Percentiles rank a stretch among this genome's conserved stretches.
These are phyloP conservation scores for Polytrichum formosum DNA, from an alignment of 225 moss, liverwort and hornwort species.

Conservation along the genomic window DNA sequence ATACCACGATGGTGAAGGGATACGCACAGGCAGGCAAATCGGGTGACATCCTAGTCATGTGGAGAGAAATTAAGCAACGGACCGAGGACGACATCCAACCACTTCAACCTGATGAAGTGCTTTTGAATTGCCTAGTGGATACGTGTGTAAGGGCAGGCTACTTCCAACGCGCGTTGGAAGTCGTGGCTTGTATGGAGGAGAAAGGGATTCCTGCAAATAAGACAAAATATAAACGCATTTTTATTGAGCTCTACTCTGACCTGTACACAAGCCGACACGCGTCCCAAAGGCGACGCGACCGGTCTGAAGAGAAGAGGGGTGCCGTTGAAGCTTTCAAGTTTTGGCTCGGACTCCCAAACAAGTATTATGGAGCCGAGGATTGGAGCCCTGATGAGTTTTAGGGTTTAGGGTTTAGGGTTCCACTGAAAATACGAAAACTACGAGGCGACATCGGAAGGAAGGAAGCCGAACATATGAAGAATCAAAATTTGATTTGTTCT, in stretches of 20 bases:
- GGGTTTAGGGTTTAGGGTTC: no score
- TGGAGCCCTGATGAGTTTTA: constrained; percentile 44
- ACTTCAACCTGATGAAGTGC: constrained; percentile 80
- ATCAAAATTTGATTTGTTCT: no score
- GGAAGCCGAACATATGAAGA: no score
- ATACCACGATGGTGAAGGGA: constrained; percentile 75
- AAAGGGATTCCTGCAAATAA: constrained; percentile 89
- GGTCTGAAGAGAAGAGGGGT: constrained; percentile 69
- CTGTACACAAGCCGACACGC: constrained; percentile 88
- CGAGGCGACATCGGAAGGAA: no score
- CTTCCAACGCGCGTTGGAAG: constrained; percentile 91
- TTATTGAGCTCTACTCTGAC: constrained; percentile 89
- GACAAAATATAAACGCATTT: constrained; percentile 96
- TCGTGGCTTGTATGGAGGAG: constrained; percentile 94
- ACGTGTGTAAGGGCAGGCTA: constrained; percentile 83
- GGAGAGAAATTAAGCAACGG: constrained; percentile 85
- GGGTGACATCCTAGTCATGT: constrained; percentile 80
- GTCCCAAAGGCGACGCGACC: constrained; percentile 76
- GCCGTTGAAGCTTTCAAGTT: constrained; percentile 98
- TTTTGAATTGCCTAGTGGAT: constrained; percentile 83
- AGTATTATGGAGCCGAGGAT: constrained; percentile 81
- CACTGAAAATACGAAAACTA: no score
- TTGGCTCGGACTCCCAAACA: constrained; percentile 92
- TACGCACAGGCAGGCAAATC: constrained; percentile 56
- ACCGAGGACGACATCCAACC: constrained; percentile 57